Conservation (phyloP, 768 basidiomycete species). For the Mycena galericulata region DNA sequence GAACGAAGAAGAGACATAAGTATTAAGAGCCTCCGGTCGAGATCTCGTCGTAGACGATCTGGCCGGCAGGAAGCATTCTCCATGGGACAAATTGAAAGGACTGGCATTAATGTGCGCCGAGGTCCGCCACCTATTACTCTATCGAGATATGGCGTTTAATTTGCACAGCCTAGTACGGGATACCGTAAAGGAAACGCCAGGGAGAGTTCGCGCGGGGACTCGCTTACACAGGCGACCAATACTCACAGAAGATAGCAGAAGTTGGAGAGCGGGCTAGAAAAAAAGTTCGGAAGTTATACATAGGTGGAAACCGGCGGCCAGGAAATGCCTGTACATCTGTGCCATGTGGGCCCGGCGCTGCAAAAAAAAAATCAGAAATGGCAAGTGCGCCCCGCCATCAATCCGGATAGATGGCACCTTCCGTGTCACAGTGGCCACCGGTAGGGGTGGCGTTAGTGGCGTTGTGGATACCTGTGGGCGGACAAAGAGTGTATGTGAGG, state of each 20-base stretch:
- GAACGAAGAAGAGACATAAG: not conserved
- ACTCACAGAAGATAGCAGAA: no score
- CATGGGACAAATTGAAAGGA: not conserved
- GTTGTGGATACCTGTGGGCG: constrained; percentile 19
- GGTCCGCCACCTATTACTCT: no score
- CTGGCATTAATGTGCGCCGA: not conserved
- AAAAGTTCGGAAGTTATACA: not conserved
- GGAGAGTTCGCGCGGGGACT: no score
- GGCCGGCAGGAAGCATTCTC: not conserved
- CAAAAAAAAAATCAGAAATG: constrained; percentile 6
- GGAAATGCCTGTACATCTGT: not conserved
- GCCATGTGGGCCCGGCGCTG: not conserved
- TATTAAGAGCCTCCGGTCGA: not conserved
- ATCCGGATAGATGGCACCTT: not conserved
- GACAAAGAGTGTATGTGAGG: constrained; percentile 15
- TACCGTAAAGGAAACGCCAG: not conserved
- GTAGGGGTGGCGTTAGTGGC: not conserved
- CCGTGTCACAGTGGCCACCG: not conserved
- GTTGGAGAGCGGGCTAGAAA: no score
- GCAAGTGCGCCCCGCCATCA: constrained; percentile 27
- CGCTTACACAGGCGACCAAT: not conserved
- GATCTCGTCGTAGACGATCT: not conserved
- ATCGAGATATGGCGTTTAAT: no score
- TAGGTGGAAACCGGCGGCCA: not conserved
- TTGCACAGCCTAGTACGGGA: no score